Conservation (phyloP, 768 basidiomycete genomes). For the Mycena floridula region DNA sequence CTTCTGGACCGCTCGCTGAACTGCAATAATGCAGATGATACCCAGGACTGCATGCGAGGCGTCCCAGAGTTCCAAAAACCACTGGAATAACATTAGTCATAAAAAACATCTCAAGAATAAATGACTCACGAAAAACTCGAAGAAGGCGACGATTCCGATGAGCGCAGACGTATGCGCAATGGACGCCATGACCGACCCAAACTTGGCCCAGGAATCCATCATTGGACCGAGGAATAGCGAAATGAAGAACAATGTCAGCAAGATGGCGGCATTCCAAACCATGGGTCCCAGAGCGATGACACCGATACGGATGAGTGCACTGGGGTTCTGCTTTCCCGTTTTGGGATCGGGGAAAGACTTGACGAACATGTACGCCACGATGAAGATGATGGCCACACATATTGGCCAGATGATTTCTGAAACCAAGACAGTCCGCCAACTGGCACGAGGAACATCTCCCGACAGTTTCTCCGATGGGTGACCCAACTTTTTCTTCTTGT, state of each 20-base stretch:
- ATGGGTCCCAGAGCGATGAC: slow-evolving; percentile 89
- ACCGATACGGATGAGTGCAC: slow-evolving; percentile 83
- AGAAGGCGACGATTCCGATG: slow-evolving; percentile 81
- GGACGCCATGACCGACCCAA: slow-evolving; percentile 90
- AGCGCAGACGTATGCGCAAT: slow-evolving; percentile 81
- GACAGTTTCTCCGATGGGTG: slow-evolving; percentile 97
- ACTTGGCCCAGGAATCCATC: slow-evolving; percentile 78
- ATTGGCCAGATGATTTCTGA: slow-evolving; percentile 83
- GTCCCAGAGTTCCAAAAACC: slow-evolving; percentile 97
- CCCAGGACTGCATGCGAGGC: slow-evolving; percentile 95
- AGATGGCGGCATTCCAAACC: slow-evolving; percentile 88
- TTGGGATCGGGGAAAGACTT: slow-evolving; percentile 73
- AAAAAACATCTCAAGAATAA: slow-evolving; percentile 22
- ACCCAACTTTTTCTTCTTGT: slow-evolving; percentile 98
- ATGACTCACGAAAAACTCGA: slow-evolving; percentile 87
- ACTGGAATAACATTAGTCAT: slow-evolving; percentile 37
- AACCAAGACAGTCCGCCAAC: slow-evolving; percentile 78
- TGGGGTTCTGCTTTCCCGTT: slow-evolving; percentile 61
- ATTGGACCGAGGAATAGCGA: slow-evolving; percentile 92
- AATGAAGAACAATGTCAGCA: slow-evolving; percentile 81
- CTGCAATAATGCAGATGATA: slow-evolving; percentile 79
- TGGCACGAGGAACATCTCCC: slow-evolving; percentile 87
- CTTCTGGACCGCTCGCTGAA: slow-evolving; percentile 92
- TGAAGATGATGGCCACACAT: slow-evolving; percentile 67
- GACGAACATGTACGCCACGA: slow-evolving; percentile 87